Evolutionary conservation across 768 basidiomycete species (phyloP), one percentile per base, ranked within the genome.

Genomic region (Phylloporus arenicola): DNA sequence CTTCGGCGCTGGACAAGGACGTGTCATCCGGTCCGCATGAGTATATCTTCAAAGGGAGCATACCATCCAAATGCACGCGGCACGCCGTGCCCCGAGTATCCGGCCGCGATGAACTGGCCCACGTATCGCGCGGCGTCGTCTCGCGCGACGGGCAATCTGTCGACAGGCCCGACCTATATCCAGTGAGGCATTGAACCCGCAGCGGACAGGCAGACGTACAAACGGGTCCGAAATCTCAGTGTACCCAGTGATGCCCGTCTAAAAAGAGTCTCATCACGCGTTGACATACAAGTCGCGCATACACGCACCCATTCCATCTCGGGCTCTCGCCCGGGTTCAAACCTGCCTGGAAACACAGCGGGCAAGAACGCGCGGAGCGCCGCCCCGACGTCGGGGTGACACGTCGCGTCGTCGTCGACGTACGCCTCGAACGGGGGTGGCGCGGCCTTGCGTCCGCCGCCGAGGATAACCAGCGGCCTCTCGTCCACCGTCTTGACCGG

Each of bases 201-300:
- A 5, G 14, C n/a, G 25, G n/a, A n/a, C 25, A 70, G 39, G 13
- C 45, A 12, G 27, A 50, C 83, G 50, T 59, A 90, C 87, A 46
- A 88, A 81, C 0, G 88, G 88, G 61, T 84, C 83, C 1, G 71
- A 70, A 0, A 68, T 69, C 47, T 68, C 70, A 0, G 88, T 86
- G 57, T 71, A 87, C 0, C 81, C 90, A 87, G 89, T 89, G 39
- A 92, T 88, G 0, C 90, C 91, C 1, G 85, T 88, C 90, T 90
- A 35, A 8, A 34, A 35, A 24, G n/a, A 1, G 16, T 25, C 40
- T 3, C n/a, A 9, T 4, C 1, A 27, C 24, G 25, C 5, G 40
- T 24, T 14, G 13, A 27, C 24, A 42, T 24, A 24, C 39, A 5
- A 41, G 86, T 92, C 29, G n/a, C 10, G 14, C 14, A 42, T 16